A percentile compares a stretch with the other conserved stretches of the same genome.
Conservation (phyloP, 805 yeast genomes). For the Candida ovalis region DNA sequence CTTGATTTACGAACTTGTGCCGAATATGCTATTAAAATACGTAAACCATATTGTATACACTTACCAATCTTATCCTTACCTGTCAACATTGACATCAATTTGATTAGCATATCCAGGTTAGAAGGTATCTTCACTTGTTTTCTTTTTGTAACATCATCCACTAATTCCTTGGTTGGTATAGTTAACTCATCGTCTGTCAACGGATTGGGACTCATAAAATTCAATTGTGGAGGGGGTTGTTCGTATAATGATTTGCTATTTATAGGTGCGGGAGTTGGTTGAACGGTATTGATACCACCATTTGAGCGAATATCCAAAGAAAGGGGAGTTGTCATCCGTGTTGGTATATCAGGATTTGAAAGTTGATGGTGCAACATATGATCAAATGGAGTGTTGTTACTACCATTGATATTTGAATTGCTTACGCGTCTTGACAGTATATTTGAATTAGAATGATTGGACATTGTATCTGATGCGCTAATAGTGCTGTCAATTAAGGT, state of each 20-base stretch:
- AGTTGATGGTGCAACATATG: not conserved
- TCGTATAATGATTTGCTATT: not conserved
- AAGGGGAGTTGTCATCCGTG: slow-evolving; percentile 15
- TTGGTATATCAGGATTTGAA: slow-evolving; percentile 6
- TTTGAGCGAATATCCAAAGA: slow-evolving; percentile 4
- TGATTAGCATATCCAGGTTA: slow-evolving; percentile 38
- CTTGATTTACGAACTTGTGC: slow-evolving; percentile 33
- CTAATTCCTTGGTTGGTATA: slow-evolving; percentile 14
- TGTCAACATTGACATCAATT: slow-evolving; percentile 48
- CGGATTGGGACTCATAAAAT: slow-evolving; percentile 16
- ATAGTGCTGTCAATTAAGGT: not conserved
- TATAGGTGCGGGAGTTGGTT: not conserved
- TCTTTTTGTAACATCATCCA: slow-evolving; percentile 8
- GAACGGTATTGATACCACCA: not conserved
- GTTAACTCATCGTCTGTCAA: slow-evolving; percentile 14
- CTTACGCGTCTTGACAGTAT: not conserved
- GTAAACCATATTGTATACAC: slow-evolving; percentile 53
- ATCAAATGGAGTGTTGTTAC: not conserved
- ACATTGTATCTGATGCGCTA: not conserved
- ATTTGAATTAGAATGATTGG: not conserved
- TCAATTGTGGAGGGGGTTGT: slow-evolving; percentile 12
- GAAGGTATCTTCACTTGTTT: slow-evolving; percentile 10
- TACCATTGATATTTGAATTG: not conserved
- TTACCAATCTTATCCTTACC: slow-evolving; percentile 76
- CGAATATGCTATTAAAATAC: slow-evolving; percentile 47